phyloP scores from a whole-genome alignment of 2,329 filamentous ascomycete species.

The Colletotrichum sp. region DNA sequence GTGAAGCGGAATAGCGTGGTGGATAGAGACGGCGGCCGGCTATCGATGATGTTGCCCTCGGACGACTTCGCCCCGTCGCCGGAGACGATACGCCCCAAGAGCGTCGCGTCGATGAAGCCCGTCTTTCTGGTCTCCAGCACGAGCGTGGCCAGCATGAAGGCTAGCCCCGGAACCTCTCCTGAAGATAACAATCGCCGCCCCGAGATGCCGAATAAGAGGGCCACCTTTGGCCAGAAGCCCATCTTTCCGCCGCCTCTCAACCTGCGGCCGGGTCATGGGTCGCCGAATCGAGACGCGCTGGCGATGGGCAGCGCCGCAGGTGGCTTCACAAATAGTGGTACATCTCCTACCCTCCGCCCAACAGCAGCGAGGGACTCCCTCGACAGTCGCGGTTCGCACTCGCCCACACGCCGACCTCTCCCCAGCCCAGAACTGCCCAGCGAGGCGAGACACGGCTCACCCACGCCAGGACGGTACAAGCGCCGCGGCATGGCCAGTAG shows the following conservation, averaged over 20 bases:
- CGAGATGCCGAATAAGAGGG: neutral
- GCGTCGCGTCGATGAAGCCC: conserved; percentile 22
- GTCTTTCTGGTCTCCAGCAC: conserved; percentile 13
- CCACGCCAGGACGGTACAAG: neutral
- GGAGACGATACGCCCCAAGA: conserved; percentile 13
- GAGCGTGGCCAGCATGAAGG: conserved; percentile 17
- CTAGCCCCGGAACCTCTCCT: conserved; percentile 15
- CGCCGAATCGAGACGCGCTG: neutral
- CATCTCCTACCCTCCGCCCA: neutral
- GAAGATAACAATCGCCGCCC: conserved; percentile 7
- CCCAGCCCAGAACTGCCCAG: neutral
- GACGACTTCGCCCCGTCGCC: neutral
- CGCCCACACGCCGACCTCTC: neutral
- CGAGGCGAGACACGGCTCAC: neutral
- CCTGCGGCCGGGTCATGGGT: neutral
- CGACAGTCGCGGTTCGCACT: neutral
- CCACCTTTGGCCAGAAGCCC: conserved; percentile 4
- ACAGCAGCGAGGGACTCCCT: neutral
- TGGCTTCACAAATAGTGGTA: neutral
- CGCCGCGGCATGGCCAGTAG: neutral
- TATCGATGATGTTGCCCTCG: neutral
- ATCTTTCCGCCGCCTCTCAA: conserved; percentile 17
- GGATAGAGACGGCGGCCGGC: neutral
- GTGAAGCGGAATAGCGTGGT: neutral
- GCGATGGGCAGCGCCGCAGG: neutral